Base-by-base conservation (phyloP, 2,329 filamentous ascomycete species). In the Mycosphaerelloides madeirae region DNA sequence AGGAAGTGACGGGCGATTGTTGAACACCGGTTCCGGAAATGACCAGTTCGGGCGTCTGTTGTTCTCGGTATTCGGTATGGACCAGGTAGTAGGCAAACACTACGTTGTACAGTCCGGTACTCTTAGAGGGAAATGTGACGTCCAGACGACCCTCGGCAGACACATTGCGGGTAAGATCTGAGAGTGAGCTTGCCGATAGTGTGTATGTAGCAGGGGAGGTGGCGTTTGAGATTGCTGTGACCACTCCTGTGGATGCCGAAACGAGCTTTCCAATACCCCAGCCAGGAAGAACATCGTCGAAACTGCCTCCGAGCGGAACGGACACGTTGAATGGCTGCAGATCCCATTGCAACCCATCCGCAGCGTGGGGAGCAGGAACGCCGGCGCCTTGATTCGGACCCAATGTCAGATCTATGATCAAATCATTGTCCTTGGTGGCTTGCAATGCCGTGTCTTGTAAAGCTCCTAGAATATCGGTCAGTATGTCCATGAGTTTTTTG, bases 331-430 rank as follows among this genome's bases (percentile, higher is more conserved):
- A 63, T 7, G 55, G 41, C 8, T 50, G 37, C 42, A 70, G 38
- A 45, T 70, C 56, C 58, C 57, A 66, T 38, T 56, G 44, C 4
- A 68, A 53, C 0, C 67, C 68, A 8, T 65, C 61, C 29, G 62
- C 54, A 16, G 61, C 50, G 2, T 49, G 35, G n/a, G 48, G 46
- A 11, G 61, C 55, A 0, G 72, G 72, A 2, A 74, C 69, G 12
- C 74, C 74, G 32, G 68, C 63, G 3, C 73, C 74, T 52, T 73
- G 68, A 46, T 72, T 73, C 0, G 73, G 67, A 0, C 72, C 73
- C 1, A 76, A 39, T 0, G 67, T 58, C 50, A 73, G 70, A 50
- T 77, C 73, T 49, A 76, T 65, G 15, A 43, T 22, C 7, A 64
- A 45, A 0, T 36, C 18, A 16, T 47, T 47, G 1, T 71, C 66